These are phyloP conservation scores for Handroanthus guayacan DNA, from an alignment of 257 asterid species.

Conservation along the genomic window DNA sequence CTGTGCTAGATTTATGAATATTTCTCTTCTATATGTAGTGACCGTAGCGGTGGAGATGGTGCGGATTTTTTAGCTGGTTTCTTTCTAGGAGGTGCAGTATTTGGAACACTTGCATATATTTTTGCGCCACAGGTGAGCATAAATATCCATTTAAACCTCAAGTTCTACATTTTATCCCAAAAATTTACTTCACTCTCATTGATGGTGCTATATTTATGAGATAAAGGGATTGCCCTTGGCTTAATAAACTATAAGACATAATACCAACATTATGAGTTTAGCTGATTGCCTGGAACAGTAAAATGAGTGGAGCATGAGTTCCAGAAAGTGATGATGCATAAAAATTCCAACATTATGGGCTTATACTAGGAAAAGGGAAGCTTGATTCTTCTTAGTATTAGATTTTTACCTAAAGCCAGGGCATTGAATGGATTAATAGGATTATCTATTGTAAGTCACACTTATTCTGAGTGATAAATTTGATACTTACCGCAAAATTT, in stretches of 20 bases:
- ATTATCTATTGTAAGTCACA: too few species aligned
- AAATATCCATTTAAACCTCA: conserved; percentile 20
- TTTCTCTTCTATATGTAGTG: conserved; percentile 50
- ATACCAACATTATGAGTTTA: conserved; percentile 10
- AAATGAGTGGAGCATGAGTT: conserved; percentile 4
- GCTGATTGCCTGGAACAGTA: conserved; percentile 12
- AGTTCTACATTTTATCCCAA: conserved; percentile 23
- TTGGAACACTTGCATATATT: conserved; percentile 82
- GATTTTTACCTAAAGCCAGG: too few species aligned
- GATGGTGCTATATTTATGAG: conserved; percentile 16
- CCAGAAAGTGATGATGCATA: neutral
- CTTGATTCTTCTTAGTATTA: too few species aligned
- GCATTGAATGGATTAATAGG: too few species aligned
- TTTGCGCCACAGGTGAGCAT: conserved; percentile 86
- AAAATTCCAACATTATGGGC: neutral
- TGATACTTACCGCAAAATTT: too few species aligned
- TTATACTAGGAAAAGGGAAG: neutral
- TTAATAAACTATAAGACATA: conserved; percentile 19
- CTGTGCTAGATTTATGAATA: conserved; percentile 22
- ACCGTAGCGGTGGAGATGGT: conserved; percentile 64
- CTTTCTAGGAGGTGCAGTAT: conserved; percentile 85
- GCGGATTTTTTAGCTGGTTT: conserved; percentile 89
- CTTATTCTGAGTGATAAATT: too few species aligned
- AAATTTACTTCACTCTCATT: conserved; percentile 19
- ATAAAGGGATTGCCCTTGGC: conserved; percentile 17